Conservation (phyloP, 176 grass and related monocot species). For the Echinochloa phyllopogon region DNA sequence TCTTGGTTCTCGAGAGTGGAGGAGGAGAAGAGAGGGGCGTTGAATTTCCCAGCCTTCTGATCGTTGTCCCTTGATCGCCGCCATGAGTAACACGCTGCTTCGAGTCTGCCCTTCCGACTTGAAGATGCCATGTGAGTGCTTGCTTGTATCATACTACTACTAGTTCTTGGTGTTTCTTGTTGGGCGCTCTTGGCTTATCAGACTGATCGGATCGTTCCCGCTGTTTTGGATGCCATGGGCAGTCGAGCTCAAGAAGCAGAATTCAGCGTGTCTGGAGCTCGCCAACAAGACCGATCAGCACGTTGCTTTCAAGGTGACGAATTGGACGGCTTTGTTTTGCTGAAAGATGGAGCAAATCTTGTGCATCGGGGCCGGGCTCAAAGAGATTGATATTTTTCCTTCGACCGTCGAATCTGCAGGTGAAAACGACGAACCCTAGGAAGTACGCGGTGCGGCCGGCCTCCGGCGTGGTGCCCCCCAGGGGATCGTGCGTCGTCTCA, state of each 20-base stretch:
- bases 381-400: background rate
- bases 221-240: conserved; percentile 9
- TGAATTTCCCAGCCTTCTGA: background rate
- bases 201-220: conserved; percentile 37
- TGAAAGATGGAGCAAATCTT: conserved; percentile 6
- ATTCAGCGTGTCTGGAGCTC: conserved; percentile 74
- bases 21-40: background rate
- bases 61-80: conserved; percentile 18
- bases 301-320: conserved; percentile 86
- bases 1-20: background rate
- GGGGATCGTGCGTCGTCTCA: conserved; percentile 53
- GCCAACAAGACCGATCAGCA: conserved; percentile 79
- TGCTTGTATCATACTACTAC: background rate
- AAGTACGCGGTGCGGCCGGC: conserved; percentile 90
- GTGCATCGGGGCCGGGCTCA: background rate
- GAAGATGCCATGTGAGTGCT: conserved; percentile 83
- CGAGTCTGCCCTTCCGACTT: conserved; percentile 83
- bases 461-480: conserved; percentile 64
- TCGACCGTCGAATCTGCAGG: conserved; percentile 50
- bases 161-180: conserved; percentile 39
- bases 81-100: conserved; percentile 84
- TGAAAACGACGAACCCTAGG: conserved; percentile 88
- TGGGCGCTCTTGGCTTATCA: background rate
- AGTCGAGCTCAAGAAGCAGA: conserved; percentile 82
- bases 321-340: background rate